phyloP scores from a whole-genome alignment of 495 filamentous ascomycete genomes.

The Penicillium mononematosum region DNA sequence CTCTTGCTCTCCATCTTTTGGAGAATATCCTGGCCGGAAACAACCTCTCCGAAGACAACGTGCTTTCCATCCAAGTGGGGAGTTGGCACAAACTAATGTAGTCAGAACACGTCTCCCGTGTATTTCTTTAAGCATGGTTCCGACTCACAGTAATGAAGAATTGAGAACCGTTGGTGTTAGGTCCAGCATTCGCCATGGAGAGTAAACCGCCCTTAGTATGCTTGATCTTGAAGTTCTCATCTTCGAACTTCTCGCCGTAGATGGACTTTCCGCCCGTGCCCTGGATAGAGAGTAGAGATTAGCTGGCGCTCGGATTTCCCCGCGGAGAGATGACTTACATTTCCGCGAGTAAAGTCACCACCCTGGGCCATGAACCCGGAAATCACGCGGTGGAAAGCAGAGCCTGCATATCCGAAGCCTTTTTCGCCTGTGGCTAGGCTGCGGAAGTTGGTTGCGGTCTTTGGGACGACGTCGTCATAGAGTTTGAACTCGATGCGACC shows the following conservation, averaged over 20 bases:
- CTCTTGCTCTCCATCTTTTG: slow-evolving; percentile 1
- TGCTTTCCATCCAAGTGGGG: slow-evolving; percentile 84
- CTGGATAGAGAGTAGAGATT: slow-evolving; percentile 16
- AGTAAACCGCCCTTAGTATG: slow-evolving; percentile 79
- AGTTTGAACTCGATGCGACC: slow-evolving; percentile 82
- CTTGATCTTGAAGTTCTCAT: slow-evolving; percentile 80
- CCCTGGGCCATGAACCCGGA: slow-evolving; percentile 78
- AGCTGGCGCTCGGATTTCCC: not conserved
- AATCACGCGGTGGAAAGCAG: slow-evolving; percentile 84
- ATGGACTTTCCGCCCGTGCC: slow-evolving; percentile 91
- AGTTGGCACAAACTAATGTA: slow-evolving; percentile 56
- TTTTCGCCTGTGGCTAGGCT: slow-evolving; percentile 86
- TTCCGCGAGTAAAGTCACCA: slow-evolving; percentile 55
- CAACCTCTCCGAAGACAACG: slow-evolving; percentile 73
- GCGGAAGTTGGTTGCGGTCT: slow-evolving; percentile 89
- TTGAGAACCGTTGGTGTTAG: slow-evolving; percentile 75
- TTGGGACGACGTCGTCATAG: slow-evolving; percentile 79
- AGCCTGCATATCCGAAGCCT: slow-evolving; percentile 78
- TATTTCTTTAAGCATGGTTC: not conserved
- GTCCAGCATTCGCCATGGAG: slow-evolving; percentile 89
- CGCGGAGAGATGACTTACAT: slow-evolving; percentile 50
- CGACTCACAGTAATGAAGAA: slow-evolving; percentile 77
- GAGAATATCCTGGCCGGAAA: slow-evolving; percentile 10
- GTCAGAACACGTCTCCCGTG: not conserved
- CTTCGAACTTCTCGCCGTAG: slow-evolving; percentile 84